phyloP scores from a whole-genome alignment of 140 eudicot genomes.

The Oenanthe javanica region DNA sequence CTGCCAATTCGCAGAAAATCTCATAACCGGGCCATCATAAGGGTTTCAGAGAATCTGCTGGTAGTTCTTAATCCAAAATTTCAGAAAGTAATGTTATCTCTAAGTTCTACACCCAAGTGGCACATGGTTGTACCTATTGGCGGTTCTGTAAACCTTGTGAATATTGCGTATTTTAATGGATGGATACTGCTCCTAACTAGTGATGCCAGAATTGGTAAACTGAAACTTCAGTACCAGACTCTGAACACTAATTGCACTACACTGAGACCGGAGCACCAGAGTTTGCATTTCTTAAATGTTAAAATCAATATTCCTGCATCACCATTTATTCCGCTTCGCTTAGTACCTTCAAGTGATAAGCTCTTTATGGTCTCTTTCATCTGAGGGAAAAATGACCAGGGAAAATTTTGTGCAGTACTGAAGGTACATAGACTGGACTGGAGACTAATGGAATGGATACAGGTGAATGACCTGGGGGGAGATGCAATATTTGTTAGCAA shows the following conservation, averaged over 20 bases:
- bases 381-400: too few relatives aligned
- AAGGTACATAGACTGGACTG: neutral
- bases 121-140: neutral
- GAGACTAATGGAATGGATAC: neutral
- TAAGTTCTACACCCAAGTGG: slow-evolving; percentile 11
- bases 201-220: neutral
- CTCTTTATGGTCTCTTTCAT: neutral
- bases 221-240: neutral
- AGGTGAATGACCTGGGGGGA: neutral
- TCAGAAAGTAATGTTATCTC: neutral
- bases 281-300: neutral
- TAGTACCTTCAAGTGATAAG: neutral
- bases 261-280: neutral
- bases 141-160: neutral
- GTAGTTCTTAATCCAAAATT: neutral
- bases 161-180: neutral
- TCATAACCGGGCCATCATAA: neutral
- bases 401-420: neutral
- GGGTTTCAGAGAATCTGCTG: slow-evolving; percentile 10
- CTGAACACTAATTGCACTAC: neutral
- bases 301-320: neutral
- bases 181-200: neutral
- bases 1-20: neutral
- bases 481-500: neutral
- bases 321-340: neutral